Percentiles rank a stretch among this genome's conserved stretches.
Conservation (phyloP, 352 stramenopile genomes). For the Globisporangium takayamanum region DNA sequence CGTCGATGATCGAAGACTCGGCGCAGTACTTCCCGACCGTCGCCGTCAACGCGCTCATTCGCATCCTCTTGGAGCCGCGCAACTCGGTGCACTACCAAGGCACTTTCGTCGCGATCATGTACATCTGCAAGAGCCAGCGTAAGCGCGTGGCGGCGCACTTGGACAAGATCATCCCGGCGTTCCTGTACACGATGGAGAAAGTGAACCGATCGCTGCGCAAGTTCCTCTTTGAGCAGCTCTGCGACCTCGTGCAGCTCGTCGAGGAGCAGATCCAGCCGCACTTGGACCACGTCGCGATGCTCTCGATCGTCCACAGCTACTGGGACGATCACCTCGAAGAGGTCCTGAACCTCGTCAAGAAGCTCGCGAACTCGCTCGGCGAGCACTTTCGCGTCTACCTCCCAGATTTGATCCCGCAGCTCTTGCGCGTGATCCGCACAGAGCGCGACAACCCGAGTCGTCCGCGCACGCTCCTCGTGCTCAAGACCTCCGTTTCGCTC, state of each 20-base stretch:
- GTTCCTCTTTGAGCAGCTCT: conserved; percentile 95
- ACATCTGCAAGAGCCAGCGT: conserved; percentile 97
- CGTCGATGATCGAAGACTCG: conserved; percentile 79
- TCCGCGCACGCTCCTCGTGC: conserved; percentile 64
- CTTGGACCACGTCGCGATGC: conserved; percentile 74
- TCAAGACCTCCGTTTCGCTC: conserved; percentile 76
- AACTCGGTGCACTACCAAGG: conserved; percentile 96
- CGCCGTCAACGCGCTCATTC: conserved; percentile 94
- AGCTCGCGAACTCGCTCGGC: conserved; percentile 76
- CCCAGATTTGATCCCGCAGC: conserved; percentile 79
- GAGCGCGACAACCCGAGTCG: conserved; percentile 63
- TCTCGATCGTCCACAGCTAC: conserved; percentile 79
- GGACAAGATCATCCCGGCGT: conserved; percentile 95
- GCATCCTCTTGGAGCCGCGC: conserved; percentile 95
- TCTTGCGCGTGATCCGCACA: conserved; percentile 82
- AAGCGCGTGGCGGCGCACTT: conserved; percentile 94
- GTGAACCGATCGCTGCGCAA: conserved; percentile 87
- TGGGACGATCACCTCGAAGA: conserved; percentile 92
- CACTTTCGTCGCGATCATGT: conserved; percentile 98
- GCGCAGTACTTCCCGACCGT: conserved; percentile 97
- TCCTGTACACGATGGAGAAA: conserved; percentile 91
- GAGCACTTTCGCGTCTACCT: conserved; percentile 89
- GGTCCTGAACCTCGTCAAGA: conserved; percentile 97
- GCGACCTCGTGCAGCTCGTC: conserved; percentile 95
- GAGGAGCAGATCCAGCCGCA: conserved; percentile 94